Evolutionary conservation across 2,329 filamentous ascomycete species (phyloP), one percentile per base, ranked within the genome.

Genomic region (Pseudomassariella vexata): DNA sequence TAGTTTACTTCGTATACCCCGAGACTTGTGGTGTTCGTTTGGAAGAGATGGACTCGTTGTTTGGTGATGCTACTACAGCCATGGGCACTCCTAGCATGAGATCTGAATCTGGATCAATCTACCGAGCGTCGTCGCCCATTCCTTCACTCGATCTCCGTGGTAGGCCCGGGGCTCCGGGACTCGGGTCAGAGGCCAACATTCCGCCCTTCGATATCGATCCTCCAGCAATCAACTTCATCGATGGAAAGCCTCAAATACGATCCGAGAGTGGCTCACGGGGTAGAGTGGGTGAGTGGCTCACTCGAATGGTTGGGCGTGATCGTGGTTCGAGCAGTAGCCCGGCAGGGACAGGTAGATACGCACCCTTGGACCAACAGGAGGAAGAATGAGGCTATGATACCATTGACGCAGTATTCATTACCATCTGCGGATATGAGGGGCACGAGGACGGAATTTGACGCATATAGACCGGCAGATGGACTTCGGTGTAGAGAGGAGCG

Each of bases 1-100:
- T 42, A 95, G 92, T 98, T 6, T 98, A 90, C 63, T 96, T 96
- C 62, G 76, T 95, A 46, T 98, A 96, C 57, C 92, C 92, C 19
- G 92, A 98, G 61, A 98, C 92, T 0, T 92, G 89, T 46, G 94
- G 94, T 49, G 81, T 98, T 36, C 82, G 89, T 36, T 72, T 98
- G 30, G 92, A 98, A 62, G 92, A 98, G 47, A 98, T 98, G 92
- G 86, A 94, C 55, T 74, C 79, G 3, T 65, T 98, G 11, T 98
- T 98, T 52, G 92, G 92, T 43, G 92, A 98, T 57, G 85, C 89
- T 21, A 92, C 85, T 17, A 89, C 86, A 3, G 76, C 82, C 9
- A 81, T 85, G 30, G 72, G 68, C 24, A 95, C 90, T 0, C 89
- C 90, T 2, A 77, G 79, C 26, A 70, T 86, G 2, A 81, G 80